phyloP scores from a whole-genome alignment of 441 rosid species.

The Brassica hybrid region DNA sequence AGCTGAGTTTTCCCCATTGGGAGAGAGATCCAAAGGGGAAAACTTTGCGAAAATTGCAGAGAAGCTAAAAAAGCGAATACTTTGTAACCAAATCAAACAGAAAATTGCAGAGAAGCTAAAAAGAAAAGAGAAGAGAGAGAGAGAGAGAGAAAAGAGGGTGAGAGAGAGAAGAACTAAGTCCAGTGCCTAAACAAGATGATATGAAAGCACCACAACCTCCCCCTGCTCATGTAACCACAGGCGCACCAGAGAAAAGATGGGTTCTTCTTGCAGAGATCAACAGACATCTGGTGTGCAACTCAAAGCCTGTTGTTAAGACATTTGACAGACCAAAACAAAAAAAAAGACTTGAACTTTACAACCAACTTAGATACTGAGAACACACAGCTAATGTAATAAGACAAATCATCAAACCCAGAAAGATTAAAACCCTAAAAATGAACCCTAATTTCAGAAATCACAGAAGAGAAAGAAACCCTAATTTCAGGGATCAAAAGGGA shows the following conservation, averaged over 20 bases:
- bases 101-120: conserved; percentile 40
- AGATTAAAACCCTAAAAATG: neutral
- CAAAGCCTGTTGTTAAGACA: conserved; percentile 56
- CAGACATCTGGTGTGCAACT: conserved; percentile 69
- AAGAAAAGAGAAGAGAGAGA: conserved; percentile 6
- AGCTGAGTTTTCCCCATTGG: conserved; percentile 44
- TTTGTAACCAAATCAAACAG: neutral
- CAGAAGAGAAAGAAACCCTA: neutral
- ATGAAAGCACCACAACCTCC: conserved; percentile 71
- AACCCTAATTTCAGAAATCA: neutral
- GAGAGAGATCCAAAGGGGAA: neutral
- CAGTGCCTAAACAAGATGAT: conserved; percentile 66
- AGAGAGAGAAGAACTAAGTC: conserved; percentile 56
- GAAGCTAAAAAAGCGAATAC: neutral
- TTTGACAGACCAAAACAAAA: conserved; percentile 24
- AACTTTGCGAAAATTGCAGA: too few species aligned
- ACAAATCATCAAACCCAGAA: conserved; percentile 7
- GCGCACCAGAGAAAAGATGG: conserved; percentile 52
- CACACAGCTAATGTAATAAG: neutral
- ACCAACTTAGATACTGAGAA: conserved; percentile 25
- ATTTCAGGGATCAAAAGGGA: neutral
- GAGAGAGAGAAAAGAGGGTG: neutral
- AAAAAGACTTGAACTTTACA: conserved; percentile 21
- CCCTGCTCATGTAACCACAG: conserved; percentile 70
- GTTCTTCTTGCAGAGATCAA: conserved; percentile 56